Base-by-base conservation (phyloP, 1,284 basidiomycete genomes). In the Trametes sp. region DNA sequence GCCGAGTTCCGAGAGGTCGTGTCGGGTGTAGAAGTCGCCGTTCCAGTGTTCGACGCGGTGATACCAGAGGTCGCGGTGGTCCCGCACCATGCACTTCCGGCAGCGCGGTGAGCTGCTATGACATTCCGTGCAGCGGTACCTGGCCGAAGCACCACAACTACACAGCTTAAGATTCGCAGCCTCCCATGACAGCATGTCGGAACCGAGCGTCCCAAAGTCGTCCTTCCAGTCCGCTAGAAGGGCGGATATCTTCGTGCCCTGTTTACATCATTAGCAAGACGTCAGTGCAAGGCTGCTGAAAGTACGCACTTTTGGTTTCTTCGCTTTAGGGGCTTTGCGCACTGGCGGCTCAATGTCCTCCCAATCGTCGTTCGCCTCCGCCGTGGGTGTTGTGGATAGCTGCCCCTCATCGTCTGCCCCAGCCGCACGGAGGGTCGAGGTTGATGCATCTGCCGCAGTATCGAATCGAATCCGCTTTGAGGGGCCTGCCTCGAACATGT, bases 1-100 rank as follows among this genome's bases (percentile, higher is more conserved):
- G 21, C 50, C 50, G 1, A 36, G n/a, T 38, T 31, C 54, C 2
- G 19, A 21, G 6, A 55, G 41, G 10, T 33, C 54, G 11, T 24
- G 26, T 9, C 31, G 41, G 21, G 26, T 24, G 41, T 44, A 46
- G 54, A 21, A 55, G 2, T 4, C 4, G 19, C 54, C 54, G 28
- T 55, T 55, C 41, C 54, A 55, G 8, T 13, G n/a, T 4, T 33
- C 26, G 2, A 55, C n/a, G 36, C 54, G 24, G 29, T 55, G 54
- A n/a, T 44, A 45, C 24, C 38, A 38, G 4, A 45, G 42, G 26
- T 55, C 35, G 7, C 42, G 42, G 28, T 55, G 54, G 2, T 4
- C 2, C 11, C 24, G 4, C 16, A 41, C 38, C 16, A 41, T 41
- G 16, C 38, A 41, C 4, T 14, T 19, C 4, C 19, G 14, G 16